These are phyloP conservation scores for Microthlaspi erraticum DNA, from an alignment of 345 rosid genomes.

Conservation along the genomic window DNA sequence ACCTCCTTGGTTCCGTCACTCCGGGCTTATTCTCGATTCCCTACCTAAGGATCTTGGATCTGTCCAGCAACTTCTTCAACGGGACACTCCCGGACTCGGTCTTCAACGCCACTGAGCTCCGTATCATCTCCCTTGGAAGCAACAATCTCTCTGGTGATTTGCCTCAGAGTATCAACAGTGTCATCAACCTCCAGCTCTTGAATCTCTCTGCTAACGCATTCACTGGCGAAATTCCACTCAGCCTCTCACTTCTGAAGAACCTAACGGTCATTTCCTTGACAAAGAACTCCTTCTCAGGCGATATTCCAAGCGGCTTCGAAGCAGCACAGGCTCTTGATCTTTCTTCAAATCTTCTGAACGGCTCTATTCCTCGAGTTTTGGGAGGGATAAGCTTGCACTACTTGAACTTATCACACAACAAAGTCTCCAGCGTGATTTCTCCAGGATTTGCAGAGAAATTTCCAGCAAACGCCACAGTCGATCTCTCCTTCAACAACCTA, in stretches of 20 bases:
- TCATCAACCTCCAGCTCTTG: conserved; percentile 56
- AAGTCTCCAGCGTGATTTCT: conserved; percentile 64
- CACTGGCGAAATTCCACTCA: conserved; percentile 62
- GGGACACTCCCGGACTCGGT: conserved; percentile 65
- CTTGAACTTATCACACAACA: conserved; percentile 79
- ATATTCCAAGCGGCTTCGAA: conserved; percentile 59
- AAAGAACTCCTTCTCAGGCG: conserved; percentile 66
- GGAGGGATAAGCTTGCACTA: conserved; percentile 62
- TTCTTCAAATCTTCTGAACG: conserved; percentile 80
- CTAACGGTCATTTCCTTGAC: conserved; percentile 68
- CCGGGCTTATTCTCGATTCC: conserved; percentile 55
- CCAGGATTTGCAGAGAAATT: conserved; percentile 59
- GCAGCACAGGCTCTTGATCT: conserved; percentile 67
- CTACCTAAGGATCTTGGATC: conserved; percentile 64
- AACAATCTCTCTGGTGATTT: conserved; percentile 72
- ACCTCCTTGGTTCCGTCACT: conserved; percentile 68
- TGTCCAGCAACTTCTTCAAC: conserved; percentile 67
- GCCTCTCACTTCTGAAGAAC: conserved; percentile 55
- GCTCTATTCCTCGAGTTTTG: conserved; percentile 64
- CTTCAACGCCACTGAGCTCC: conserved; percentile 63
- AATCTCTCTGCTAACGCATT: conserved; percentile 84
- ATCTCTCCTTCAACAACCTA: conserved; percentile 84
- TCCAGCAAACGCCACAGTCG: conserved; percentile 63
- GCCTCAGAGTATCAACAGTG: conserved; percentile 52
- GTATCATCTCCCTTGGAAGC: conserved; percentile 53